Percentiles rank a stretch among this genome's conserved stretches.
Conservation (phyloP, 2,329 filamentous ascomycete genomes). For the Sporothrix dimorphospora region DNA sequence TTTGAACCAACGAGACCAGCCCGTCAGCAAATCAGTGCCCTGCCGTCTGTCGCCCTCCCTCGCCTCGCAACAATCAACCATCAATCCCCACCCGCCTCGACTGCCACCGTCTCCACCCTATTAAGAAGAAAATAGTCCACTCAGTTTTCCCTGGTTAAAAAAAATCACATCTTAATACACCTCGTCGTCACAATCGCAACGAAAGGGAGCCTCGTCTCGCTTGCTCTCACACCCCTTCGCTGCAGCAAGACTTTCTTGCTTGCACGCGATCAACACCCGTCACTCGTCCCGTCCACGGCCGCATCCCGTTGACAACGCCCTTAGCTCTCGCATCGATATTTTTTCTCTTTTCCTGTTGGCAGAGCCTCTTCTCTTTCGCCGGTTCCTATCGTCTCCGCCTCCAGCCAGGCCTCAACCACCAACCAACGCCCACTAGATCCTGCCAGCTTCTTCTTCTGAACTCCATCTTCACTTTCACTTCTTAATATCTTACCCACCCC, state of each 20-base stretch:
- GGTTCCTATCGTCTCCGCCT: not conserved
- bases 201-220: slow-evolving; percentile 32
- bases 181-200: slow-evolving; percentile 28
- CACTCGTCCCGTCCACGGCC: not conserved
- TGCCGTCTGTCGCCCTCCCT: slow-evolving; percentile 14
- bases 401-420: not conserved
- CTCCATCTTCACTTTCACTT: not conserved
- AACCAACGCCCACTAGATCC: not conserved
- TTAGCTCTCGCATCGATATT: not conserved
- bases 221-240: slow-evolving; percentile 25
- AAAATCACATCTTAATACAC: slow-evolving; percentile 26
- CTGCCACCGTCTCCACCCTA: slow-evolving; percentile 30
- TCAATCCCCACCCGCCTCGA: slow-evolving; percentile 9
- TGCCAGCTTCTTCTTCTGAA: not conserved
- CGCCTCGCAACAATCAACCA: slow-evolving; percentile 12
- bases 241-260: slow-evolving; percentile 33
- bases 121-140: slow-evolving; percentile 34
- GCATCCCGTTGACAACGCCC: not conserved
- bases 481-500: not conserved
- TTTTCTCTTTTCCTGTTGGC: not conserved
- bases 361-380: not conserved
- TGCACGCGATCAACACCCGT: slow-evolving; percentile 29
- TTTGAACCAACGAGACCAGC: slow-evolving; percentile 15
- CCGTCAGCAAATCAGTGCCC: not conserved
- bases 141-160: slow-evolving; percentile 28